Base-by-base conservation (phyloP, 2,329 filamentous ascomycete genomes). In the Monosporascus sp. region DNA sequence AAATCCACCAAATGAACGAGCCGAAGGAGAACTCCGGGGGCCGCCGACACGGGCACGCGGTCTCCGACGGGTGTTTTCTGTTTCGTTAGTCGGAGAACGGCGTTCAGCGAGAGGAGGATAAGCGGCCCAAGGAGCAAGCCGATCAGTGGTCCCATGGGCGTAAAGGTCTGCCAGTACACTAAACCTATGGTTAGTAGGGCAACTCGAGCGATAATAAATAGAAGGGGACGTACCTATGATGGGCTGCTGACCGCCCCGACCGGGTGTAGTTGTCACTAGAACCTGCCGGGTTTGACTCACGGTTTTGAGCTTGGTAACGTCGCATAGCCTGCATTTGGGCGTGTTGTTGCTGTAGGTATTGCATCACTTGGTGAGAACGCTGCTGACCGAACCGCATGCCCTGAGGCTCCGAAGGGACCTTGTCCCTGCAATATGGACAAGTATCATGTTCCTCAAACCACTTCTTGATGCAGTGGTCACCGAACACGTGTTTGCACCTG, bases 361-460 rank as follows among this genome's bases (percentile, higher is more conserved):
- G 61, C 44, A 62, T 59, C 26, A 62, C 56, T 7, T 66, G 59
- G 37, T 67, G 37, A 11, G 45, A 38, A 7, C 54, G 54, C 4
- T 55, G 58, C 36, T 61, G 43, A 17, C 22, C 22, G 24, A 46
- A 27, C 5, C 43, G 43, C 6, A 16, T 17, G 22, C 22, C n/a
- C 43, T 46, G 61, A 22, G 67, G 62, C 54, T 84, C 78, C 2
- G 81, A 79, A 3, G 76, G 80, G 24, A 87, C 71, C 60, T 84
- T 83, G 57, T 83, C 77, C 26, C 84, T 78, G 65, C 84, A 87
- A 61, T 86, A 86, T 0, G 84, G 84, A 59, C 84, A 87, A 52
- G 74, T 84, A 59, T 84, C 78, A 2, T 81, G 81, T 46, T 85
- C 81, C 50, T 81, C 74, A 43, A 87, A 77, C 84, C 84, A 87